Evolutionary conservation across 257 asterid species (phyloP).

Genomic region (Primulina eburnea): DNA sequence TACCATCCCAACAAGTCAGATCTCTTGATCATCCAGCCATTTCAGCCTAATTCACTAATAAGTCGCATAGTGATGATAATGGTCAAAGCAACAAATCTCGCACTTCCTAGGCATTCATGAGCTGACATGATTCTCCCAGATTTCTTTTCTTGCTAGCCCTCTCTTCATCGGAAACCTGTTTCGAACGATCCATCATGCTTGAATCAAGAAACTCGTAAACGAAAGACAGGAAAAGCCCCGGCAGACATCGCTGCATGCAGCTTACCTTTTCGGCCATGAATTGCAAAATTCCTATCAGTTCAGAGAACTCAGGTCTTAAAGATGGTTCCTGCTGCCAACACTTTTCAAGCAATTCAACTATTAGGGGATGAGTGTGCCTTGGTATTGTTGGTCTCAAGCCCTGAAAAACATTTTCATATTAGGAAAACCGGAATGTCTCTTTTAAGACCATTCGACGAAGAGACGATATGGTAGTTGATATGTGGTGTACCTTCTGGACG

Average conservation of each 20-base stretch:
- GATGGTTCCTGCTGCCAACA: constrained; percentile 84
- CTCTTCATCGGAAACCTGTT: neutral
- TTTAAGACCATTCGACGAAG: neutral
- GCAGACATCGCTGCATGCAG: too few species aligned
- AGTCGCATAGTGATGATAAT: neutral
- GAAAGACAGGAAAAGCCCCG: constrained; percentile 2
- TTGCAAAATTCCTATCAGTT: constrained; percentile 54
- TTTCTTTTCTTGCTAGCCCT: neutral
- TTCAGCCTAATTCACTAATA: neutral
- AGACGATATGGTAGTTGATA: neutral
- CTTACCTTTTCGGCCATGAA: constrained; percentile 50
- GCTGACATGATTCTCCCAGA: neutral
- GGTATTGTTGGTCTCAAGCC: constrained; percentile 72
- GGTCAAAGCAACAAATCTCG: neutral
- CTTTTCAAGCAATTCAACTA: constrained; percentile 58
- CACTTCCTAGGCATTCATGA: neutral
- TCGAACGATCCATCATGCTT: neutral
- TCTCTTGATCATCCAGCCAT: too few species aligned
- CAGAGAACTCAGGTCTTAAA: constrained; percentile 77
- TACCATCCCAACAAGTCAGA: too few species aligned
- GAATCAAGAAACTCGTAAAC: neutral
- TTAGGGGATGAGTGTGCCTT: constrained; percentile 49
- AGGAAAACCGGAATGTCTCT: neutral
- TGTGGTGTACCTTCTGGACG: constrained; percentile 60
- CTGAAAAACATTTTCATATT: constrained; percentile 31